Percentiles rank a stretch among this genome's conserved stretches.
Evolutionary conservation across 495 filamentous ascomycete species (phyloP).

Genomic region (Penicillium crystallinum): DNA sequence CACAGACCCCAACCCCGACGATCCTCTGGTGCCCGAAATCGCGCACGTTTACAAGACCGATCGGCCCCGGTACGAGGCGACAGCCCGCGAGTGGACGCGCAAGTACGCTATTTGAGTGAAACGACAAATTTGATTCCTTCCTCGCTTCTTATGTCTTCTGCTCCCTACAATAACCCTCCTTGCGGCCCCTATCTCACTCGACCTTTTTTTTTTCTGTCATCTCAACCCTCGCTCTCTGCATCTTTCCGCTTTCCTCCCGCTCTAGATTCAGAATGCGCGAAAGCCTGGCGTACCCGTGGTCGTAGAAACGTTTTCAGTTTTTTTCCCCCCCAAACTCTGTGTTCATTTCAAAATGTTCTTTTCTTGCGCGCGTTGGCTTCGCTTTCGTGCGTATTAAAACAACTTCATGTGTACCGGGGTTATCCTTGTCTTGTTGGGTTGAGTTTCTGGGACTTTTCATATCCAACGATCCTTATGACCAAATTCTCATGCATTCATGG

Average conservation of each 20-base stretch:
- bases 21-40: constrained; percentile 96
- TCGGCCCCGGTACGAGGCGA: constrained; percentile 88
- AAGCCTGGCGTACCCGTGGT: constrained; percentile 45
- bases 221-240: constrained; percentile 24
- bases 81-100: constrained; percentile 95
- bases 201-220: constrained; percentile 19
- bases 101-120: constrained; percentile 80
- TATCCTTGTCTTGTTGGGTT: constrained; percentile 11
- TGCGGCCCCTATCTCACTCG: constrained; percentile 4
- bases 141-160: not conserved
- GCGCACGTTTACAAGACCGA: constrained; percentile 99
- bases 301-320: constrained; percentile 36
- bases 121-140: constrained; percentile 16
- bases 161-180: constrained; percentile 7
- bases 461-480: constrained; percentile 45
- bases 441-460: constrained; percentile 33
- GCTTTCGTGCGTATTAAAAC: constrained; percentile 4
- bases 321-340: constrained; percentile 12
- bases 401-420: constrained; percentile 4
- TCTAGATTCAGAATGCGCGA: constrained; percentile 28
- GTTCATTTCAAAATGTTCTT: not conserved
- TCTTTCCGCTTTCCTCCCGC: constrained; percentile 25
- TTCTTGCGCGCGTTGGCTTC: constrained; percentile 2
- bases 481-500: constrained; percentile 40
- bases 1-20: constrained; percentile 98